Evolutionary conservation across 305 asterid genomes (phyloP).

Genomic region (Andrographis paniculata): DNA sequence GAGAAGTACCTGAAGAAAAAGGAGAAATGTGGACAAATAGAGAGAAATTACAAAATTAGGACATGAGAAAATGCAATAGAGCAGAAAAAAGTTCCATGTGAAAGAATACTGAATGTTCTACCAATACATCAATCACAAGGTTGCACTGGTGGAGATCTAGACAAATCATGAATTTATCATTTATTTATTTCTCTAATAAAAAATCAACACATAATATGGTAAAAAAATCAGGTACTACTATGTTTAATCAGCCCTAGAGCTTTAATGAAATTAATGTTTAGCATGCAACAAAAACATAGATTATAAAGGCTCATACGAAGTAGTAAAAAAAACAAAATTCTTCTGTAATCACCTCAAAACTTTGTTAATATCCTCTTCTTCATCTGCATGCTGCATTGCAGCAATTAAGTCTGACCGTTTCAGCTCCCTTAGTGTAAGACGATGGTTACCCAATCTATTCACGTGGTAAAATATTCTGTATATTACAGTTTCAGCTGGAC

Average conservation of each 20-base stretch:
- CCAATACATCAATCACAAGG: too few species aligned
- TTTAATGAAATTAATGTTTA: too few species aligned
- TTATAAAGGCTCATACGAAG: constrained; percentile 6
- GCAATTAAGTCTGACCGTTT: constrained; percentile 74
- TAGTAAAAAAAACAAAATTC: constrained; percentile 11
- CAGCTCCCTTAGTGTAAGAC: constrained; percentile 88
- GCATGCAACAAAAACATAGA: constrained; percentile 6
- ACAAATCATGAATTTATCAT: constrained; percentile 1
- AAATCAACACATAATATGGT: background rate
- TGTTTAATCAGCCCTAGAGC: constrained; percentile 1
- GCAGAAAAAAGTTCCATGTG: constrained; percentile 3
- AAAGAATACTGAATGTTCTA: too few species aligned
- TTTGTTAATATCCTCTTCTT: constrained; percentile 97
- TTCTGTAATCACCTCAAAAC: constrained; percentile 64
- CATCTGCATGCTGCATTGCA: constrained; percentile 99
- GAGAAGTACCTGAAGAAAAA: constrained; percentile 81
- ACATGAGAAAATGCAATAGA: constrained; percentile 10
- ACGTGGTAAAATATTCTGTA: constrained; percentile 96
- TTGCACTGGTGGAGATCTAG: background rate
- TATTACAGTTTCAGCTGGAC: constrained; percentile 98
- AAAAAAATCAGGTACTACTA: background rate
- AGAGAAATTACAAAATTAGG: constrained; percentile 8
- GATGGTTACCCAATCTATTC: constrained; percentile 87
- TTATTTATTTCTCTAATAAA: constrained; percentile 1
- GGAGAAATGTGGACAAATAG: constrained; percentile 4